A percentile compares a stretch with the other conserved stretches of the same genome.
phyloP scores from a whole-genome alignment of 805 yeast genomes.

The Middelhovenomyces tepae region DNA sequence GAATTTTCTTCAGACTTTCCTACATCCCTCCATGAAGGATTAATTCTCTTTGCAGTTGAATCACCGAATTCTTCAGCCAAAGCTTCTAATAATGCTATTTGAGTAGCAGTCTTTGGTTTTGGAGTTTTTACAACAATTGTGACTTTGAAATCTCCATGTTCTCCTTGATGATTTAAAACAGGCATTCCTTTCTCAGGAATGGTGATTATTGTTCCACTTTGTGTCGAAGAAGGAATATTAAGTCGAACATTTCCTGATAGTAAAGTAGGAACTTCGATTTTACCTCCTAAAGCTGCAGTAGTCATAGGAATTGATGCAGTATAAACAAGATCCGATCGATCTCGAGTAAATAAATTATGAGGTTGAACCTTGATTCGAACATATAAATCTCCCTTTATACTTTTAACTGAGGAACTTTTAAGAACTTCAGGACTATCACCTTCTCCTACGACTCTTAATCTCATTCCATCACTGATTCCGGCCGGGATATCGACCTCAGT shows the following conservation, averaged over 20 bases:
- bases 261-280: slow-evolving; percentile 80
- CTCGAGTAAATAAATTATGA: slow-evolving; percentile 62
- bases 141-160: slow-evolving; percentile 77
- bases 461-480: slow-evolving; percentile 80
- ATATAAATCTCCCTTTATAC: slow-evolving; percentile 79
- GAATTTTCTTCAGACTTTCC: not conserved
- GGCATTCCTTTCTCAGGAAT: slow-evolving; percentile 90
- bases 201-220: slow-evolving; percentile 60
- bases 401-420: slow-evolving; percentile 56
- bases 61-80: slow-evolving; percentile 88
- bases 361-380: slow-evolving; percentile 70
- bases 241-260: slow-evolving; percentile 65
- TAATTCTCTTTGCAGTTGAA: slow-evolving; percentile 62
- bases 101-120: slow-evolving; percentile 73
- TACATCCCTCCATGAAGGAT: slow-evolving; percentile 20
- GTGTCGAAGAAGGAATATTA: slow-evolving; percentile 79
- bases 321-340: slow-evolving; percentile 56
- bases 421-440: slow-evolving; percentile 86
- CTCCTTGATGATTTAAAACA: slow-evolving; percentile 37
- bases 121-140: slow-evolving; percentile 60
- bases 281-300: slow-evolving; percentile 95
- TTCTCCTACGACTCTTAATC: slow-evolving; percentile 74
- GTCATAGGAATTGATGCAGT: slow-evolving; percentile 75
- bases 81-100: slow-evolving; percentile 84
- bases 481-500: slow-evolving; percentile 80